phyloP scores from a whole-genome alignment of 2,329 filamentous ascomycete genomes.

The Pseudocercospora eumusae region DNA sequence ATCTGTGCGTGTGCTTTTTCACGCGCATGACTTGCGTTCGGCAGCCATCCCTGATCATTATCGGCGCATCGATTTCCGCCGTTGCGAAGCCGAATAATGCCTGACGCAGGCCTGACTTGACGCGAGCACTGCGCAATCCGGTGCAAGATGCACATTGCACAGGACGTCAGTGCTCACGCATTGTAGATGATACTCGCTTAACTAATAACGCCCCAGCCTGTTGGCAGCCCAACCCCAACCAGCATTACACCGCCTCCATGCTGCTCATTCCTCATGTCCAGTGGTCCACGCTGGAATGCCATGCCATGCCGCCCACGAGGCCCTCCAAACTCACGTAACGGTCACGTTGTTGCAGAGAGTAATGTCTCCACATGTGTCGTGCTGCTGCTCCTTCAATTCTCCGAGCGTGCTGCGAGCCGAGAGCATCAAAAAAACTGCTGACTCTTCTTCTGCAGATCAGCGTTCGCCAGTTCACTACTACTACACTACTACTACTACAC shows the following conservation, averaged over 20 bases:
- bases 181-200: slow-evolving; percentile 25
- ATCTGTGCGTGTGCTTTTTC: slow-evolving; percentile 29
- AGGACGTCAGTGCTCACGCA: slow-evolving; percentile 19
- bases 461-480: slow-evolving; percentile 30
- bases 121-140: slow-evolving; percentile 3
- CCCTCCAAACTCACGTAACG: slow-evolving; percentile 15
- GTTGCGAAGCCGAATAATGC: neutral
- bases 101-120: too few species aligned
- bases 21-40: slow-evolving; percentile 35
- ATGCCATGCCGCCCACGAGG: slow-evolving; percentile 23
- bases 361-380: slow-evolving; percentile 9
- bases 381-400: slow-evolving; percentile 9
- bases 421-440: neutral
- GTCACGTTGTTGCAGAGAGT: too few species aligned
- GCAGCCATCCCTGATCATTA: slow-evolving; percentile 31
- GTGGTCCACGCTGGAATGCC: slow-evolving; percentile 25
- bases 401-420: slow-evolving; percentile 8
- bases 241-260: slow-evolving; percentile 29
- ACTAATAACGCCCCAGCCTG: too few species aligned
- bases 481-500: too few species aligned
- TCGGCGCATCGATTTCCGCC: neutral
- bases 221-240: slow-evolving; percentile 32
- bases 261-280: slow-evolving; percentile 25
- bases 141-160: neutral
- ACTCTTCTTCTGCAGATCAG: slow-evolving; percentile 30